Evolutionary conservation across 2,329 filamentous ascomycete genomes (phyloP).

Genomic region (Davidsoniella virescens): DNA sequence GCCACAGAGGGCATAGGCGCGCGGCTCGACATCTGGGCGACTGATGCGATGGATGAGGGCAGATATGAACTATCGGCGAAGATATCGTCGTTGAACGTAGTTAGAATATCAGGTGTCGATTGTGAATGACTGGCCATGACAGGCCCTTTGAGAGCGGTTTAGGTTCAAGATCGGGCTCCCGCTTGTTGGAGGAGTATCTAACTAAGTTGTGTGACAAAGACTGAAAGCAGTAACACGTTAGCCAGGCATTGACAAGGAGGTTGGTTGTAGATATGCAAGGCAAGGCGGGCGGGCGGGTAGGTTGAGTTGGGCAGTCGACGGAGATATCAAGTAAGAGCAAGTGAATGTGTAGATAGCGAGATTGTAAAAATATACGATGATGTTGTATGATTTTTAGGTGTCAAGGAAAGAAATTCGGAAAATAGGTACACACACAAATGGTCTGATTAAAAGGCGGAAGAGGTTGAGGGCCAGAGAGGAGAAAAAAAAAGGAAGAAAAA

Average conservation of each 20-base stretch:
- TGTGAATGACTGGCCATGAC: slow-evolving; percentile 5
- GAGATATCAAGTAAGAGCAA: neutral
- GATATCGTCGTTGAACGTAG: slow-evolving; percentile 37
- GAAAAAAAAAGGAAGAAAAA: neutral
- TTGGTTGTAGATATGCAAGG: slow-evolving; percentile 2
- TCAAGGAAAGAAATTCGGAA: neutral
- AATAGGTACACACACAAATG: neutral
- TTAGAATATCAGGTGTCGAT: slow-evolving; percentile 21
- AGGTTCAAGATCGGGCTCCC: neutral
- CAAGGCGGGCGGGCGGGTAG: neutral
- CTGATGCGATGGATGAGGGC: slow-evolving; percentile 4
- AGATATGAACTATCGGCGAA: slow-evolving; percentile 21
- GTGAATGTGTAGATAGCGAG: neutral
- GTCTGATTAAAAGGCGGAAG: neutral
- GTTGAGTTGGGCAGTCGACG: neutral
- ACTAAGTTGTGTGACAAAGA: slow-evolving; percentile 7
- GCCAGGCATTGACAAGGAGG: slow-evolving; percentile 7
- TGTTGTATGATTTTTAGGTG: neutral
- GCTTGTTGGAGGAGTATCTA: neutral
- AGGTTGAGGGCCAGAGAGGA: neutral
- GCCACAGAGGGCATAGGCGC: slow-evolving; percentile 36
- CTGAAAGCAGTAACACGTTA: slow-evolving; percentile 9
- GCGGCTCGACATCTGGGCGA: slow-evolving; percentile 35
- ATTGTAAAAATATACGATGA: neutral
- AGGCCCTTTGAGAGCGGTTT: slow-evolving; percentile 1